These are phyloP conservation scores for Stagonosporopsis chrysanthemi DNA, from an alignment of 2,329 filamentous ascomycete species.

Conservation along the genomic window DNA sequence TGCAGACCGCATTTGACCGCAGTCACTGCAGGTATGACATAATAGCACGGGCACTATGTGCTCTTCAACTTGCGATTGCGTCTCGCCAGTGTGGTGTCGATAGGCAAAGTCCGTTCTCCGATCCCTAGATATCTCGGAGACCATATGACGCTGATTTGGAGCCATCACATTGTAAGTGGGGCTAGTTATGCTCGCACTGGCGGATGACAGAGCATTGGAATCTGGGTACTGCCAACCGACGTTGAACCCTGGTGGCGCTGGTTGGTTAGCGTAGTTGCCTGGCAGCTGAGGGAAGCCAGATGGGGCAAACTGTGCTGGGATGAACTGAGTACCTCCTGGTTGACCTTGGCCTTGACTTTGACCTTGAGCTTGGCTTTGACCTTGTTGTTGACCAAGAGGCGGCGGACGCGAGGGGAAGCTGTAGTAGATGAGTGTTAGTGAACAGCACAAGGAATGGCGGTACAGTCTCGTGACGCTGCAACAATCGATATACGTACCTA, in stretches of 20 bases:
- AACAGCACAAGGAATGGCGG: not conserved
- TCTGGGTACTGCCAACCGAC: constrained; percentile 30
- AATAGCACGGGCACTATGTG: constrained; percentile 34
- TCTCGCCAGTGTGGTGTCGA: constrained; percentile 23
- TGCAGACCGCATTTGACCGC: constrained; percentile 43
- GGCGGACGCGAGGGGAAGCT: constrained; percentile 28
- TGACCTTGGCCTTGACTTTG: constrained; percentile 1
- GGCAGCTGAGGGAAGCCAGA: constrained; percentile 23
- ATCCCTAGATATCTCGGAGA: constrained; percentile 22
- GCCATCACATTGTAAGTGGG: constrained; percentile 23
- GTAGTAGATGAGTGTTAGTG: not conserved
- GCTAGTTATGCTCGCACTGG: not conserved
- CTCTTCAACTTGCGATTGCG: constrained; percentile 23
- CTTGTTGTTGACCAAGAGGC: constrained; percentile 26
- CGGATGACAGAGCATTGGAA: constrained; percentile 16
- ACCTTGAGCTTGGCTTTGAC: constrained; percentile 3
- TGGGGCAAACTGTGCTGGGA: constrained; percentile 12
- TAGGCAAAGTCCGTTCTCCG: constrained; percentile 28
- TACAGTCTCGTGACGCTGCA: not conserved
- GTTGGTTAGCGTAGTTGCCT: constrained; percentile 18
- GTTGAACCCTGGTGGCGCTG: constrained; percentile 22
- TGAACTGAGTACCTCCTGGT: constrained; percentile 10
- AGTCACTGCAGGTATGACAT: constrained; percentile 48
- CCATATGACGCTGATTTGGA: constrained; percentile 12
- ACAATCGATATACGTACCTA: not conserved